Percentiles rank a stretch among this genome's conserved stretches.
phyloP scores from a whole-genome alignment of 345 rosid species.

The Garcia nutans region DNA sequence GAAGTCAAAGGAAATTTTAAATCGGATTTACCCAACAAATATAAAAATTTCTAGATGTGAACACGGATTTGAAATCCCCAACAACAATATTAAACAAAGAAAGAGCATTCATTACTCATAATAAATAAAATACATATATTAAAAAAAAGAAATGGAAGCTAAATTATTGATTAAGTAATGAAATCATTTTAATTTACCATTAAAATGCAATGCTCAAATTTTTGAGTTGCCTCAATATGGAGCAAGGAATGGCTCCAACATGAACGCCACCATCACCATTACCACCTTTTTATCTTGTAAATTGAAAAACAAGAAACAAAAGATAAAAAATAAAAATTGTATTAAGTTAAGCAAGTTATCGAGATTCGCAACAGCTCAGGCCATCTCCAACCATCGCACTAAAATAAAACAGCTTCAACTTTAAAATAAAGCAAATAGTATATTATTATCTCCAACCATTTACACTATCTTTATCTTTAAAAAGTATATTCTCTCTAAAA shows the following conservation, averaged over 20 bases:
- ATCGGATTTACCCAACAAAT: constrained; percentile 1
- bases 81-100: neutral
- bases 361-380: constrained; percentile 56
- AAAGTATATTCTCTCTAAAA: too few species aligned
- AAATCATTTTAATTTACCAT: neutral
- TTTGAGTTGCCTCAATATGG: constrained; percentile 41
- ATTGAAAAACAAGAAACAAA: neutral
- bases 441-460: too few species aligned
- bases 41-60: neutral
- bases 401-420: too few species aligned
- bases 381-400: too few species aligned
- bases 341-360: constrained; percentile 25
- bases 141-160: too few species aligned
- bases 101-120: neutral
- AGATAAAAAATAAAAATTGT: neutral
- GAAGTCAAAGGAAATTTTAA: neutral
- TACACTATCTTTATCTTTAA: too few species aligned
- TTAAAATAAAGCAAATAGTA: too few species aligned
- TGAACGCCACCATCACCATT: constrained; percentile 3
- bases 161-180: neutral
- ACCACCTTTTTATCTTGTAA: constrained; percentile 12
- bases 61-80: constrained; percentile 3
- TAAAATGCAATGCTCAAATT: neutral
- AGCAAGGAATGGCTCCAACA: constrained; percentile 53
- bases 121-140: neutral